Evolutionary conservation across 371 early-diverging fungal genomes (phyloP).

Genomic region (Actinomortierella wolfii): DNA sequence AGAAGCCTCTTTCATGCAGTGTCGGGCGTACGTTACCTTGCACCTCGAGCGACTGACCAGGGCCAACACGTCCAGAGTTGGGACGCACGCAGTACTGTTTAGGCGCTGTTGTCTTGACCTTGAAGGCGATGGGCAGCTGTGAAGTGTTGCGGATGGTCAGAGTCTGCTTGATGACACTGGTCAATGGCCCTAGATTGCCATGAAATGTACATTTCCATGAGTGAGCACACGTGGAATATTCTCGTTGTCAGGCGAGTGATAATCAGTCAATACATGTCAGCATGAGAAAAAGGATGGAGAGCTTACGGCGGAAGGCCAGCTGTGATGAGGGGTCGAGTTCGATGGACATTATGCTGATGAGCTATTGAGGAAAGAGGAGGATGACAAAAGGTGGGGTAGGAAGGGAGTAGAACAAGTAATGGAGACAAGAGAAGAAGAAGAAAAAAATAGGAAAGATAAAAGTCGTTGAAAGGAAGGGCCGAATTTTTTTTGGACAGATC

Average conservation of each 20-base stretch:
- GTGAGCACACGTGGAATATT: not conserved
- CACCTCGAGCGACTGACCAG: conserved; percentile 74
- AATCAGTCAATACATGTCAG: not conserved
- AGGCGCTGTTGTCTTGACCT: conserved; percentile 98
- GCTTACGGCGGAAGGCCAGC: conserved; percentile 63
- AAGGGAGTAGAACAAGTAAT: not conserved
- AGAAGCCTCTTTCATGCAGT: not conserved
- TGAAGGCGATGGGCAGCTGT: conserved; percentile 80
- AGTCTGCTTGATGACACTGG: conserved; percentile 61
- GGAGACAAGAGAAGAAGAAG: not conserved
- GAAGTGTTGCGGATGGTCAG: conserved; percentile 74
- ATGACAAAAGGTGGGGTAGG: not conserved
- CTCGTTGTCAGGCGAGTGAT: not conserved
- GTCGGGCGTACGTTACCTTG: conserved; percentile 59
- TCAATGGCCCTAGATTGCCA: conserved; percentile 74
- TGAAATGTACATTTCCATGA: not conserved
- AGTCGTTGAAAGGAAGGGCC: not conserved
- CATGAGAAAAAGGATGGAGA: not conserved
- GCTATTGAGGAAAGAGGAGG: conserved; percentile 1
- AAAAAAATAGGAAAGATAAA: conserved; percentile 2
- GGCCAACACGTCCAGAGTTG: conserved; percentile 87
- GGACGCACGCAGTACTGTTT: conserved; percentile 97
- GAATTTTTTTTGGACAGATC: not conserved
- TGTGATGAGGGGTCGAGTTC: conserved; percentile 58
- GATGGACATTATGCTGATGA: conserved; percentile 55